phyloP scores from a whole-genome alignment of 2,329 filamentous ascomycete genomes.

The Chrysoporthe austroafricana region DNA sequence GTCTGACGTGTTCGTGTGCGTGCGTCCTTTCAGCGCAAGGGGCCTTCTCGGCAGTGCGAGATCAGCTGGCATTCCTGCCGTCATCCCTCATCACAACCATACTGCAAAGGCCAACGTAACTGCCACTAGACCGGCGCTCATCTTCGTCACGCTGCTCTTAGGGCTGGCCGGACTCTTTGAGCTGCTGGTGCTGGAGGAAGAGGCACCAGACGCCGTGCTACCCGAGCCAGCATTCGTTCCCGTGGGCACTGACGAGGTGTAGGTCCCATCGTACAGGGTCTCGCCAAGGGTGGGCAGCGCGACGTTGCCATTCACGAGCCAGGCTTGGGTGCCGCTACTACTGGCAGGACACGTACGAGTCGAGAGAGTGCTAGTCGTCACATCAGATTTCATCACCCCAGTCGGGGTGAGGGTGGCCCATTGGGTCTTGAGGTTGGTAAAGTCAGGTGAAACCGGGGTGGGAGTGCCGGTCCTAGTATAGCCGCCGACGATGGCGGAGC shows the following conservation, averaged over 20 bases:
- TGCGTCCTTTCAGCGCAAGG: too few species aligned
- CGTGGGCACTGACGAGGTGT: slow-evolving; percentile 28
- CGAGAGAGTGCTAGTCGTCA: slow-evolving; percentile 66
- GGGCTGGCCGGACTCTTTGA: slow-evolving; percentile 48
- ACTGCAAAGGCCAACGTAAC: slow-evolving; percentile 58
- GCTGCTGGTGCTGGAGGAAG: slow-evolving; percentile 32
- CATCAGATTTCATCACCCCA: slow-evolving; percentile 64
- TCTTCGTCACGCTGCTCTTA: slow-evolving; percentile 52
- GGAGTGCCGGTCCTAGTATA: slow-evolving; percentile 74
- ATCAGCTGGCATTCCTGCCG: background rate
- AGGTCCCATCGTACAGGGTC: slow-evolving; percentile 40
- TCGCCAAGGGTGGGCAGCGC: slow-evolving; percentile 71
- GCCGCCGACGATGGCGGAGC: slow-evolving; percentile 64
- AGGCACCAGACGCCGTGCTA: slow-evolving; percentile 34
- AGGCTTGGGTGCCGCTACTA: slow-evolving; percentile 62
- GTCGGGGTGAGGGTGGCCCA: slow-evolving; percentile 75
- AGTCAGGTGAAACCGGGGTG: slow-evolving; percentile 74
- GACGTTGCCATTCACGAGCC: slow-evolving; percentile 73
- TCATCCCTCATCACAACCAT: slow-evolving; percentile 46
- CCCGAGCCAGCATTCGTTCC: slow-evolving; percentile 31
- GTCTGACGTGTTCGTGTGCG: background rate
- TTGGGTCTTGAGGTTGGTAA: slow-evolving; percentile 73
- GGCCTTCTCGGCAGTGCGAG: background rate
- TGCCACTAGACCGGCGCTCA: slow-evolving; percentile 51
- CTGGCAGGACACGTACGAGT: slow-evolving; percentile 72